Percentiles rank a stretch among this genome's conserved stretches.
These are phyloP conservation scores for Conoideocrella luteorostrata DNA, from an alignment of 2,329 filamentous ascomycete genomes.

Conservation along the genomic window DNA sequence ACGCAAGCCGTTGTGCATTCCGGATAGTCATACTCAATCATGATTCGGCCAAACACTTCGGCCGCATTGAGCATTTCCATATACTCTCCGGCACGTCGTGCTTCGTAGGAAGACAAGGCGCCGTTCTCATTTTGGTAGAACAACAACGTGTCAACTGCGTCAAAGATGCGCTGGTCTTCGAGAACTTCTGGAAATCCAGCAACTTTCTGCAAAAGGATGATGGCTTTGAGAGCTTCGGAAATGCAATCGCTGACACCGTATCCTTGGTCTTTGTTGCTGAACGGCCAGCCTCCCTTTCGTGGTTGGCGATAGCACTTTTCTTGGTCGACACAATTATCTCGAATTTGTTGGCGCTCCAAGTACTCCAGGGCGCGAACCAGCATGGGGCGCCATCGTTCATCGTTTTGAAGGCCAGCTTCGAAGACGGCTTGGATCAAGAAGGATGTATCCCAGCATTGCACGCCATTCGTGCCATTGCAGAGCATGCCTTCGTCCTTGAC, in stretches of 20 bases:
- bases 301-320: conserved; percentile 81
- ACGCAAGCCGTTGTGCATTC: conserved; percentile 96
- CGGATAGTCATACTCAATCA: conserved; percentile 98
- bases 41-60: conserved; percentile 93
- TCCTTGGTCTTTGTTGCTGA: conserved; percentile 86
- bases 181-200: conserved; percentile 69
- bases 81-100: conserved; percentile 66
- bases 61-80: conserved; percentile 89
- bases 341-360: conserved; percentile 85
- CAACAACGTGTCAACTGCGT: conserved; percentile 84
- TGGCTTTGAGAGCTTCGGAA: conserved; percentile 80
- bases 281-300: conserved; percentile 91
- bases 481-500: conserved; percentile 89
- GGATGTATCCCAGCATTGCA: conserved; percentile 93
- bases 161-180: conserved; percentile 70
- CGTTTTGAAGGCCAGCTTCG: conserved; percentile 70
- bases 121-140: conserved; percentile 85
- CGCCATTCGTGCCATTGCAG: conserved; percentile 94
- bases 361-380: conserved; percentile 76
- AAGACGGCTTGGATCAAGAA: conserved; percentile 81
- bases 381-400: conserved; percentile 76
- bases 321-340: conserved; percentile 72
- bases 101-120: conserved; percentile 87
- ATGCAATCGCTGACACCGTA: conserved; percentile 96
- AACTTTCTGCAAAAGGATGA: conserved; percentile 76